A percentile compares a stretch with the other conserved stretches of the same genome.
phyloP scores from a whole-genome alignment of 2,329 filamentous ascomycete species.

The Amesomyces nigricolor region DNA sequence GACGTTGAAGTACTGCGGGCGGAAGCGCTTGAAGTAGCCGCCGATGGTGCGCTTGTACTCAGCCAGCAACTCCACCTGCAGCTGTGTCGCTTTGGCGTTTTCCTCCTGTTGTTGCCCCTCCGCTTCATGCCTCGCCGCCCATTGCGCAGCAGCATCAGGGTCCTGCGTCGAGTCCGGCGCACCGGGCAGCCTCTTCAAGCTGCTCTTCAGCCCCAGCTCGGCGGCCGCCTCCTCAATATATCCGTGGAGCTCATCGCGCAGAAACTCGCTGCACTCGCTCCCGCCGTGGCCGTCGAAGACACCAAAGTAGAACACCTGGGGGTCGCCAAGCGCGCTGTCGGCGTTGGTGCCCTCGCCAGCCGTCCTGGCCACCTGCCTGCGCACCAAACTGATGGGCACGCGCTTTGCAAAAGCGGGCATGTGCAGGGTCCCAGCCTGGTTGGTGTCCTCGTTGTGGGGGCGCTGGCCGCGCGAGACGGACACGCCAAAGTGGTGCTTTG shows the following conservation, averaged over 20 bases:
- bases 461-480: slow-evolving; percentile 73
- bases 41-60: slow-evolving; percentile 82
- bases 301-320: slow-evolving; percentile 95
- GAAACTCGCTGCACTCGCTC: slow-evolving; percentile 77
- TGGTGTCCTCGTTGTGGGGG: slow-evolving; percentile 87
- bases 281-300: slow-evolving; percentile 97
- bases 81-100: slow-evolving; percentile 51
- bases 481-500: slow-evolving; percentile 93
- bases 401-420: slow-evolving; percentile 88
- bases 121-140: slow-evolving; percentile 15
- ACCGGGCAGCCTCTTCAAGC: slow-evolving; percentile 47
- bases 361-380: slow-evolving; percentile 41
- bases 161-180: slow-evolving; percentile 16
- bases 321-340: slow-evolving; percentile 76
- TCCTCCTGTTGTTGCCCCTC: slow-evolving; percentile 38
- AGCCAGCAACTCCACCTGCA: slow-evolving; percentile 66
- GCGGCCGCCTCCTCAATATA: slow-evolving; percentile 81
- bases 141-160: not conserved
- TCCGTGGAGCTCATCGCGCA: slow-evolving; percentile 75
- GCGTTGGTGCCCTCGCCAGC: slow-evolving; percentile 60
- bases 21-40: slow-evolving; percentile 90
- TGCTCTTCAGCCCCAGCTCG: slow-evolving; percentile 73
- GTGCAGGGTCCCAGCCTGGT: slow-evolving; percentile 89
- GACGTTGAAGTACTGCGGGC: slow-evolving; percentile 65
- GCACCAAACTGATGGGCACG: slow-evolving; percentile 58